These are phyloP conservation scores for Thermomucor indicae-seudaticae DNA, from an alignment of 371 early-diverging fungal species.

Conservation along the genomic window DNA sequence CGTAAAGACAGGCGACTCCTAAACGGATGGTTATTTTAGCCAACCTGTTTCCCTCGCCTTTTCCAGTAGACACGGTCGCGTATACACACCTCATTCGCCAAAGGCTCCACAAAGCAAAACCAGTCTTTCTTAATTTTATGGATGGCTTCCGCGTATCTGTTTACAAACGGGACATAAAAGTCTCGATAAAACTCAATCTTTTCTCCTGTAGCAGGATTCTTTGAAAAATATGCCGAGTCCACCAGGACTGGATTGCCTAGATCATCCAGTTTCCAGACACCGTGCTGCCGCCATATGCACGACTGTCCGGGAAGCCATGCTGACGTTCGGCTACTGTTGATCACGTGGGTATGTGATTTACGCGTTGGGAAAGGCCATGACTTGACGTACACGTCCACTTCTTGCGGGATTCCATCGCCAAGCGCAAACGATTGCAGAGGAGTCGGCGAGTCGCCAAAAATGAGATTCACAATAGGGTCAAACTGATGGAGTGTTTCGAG, in stretches of 20 bases:
- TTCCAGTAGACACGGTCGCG: neutral
- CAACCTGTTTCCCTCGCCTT: neutral
- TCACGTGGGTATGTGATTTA: constrained; percentile 44
- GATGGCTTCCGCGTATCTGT: constrained; percentile 57
- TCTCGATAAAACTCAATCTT: constrained; percentile 57
- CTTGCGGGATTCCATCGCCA: constrained; percentile 60
- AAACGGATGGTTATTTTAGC: neutral
- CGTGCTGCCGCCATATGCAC: constrained; percentile 77
- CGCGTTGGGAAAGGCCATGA: constrained; percentile 75
- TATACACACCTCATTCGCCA: constrained; percentile 61
- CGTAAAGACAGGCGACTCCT: constrained; percentile 61
- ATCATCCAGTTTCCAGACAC: constrained; percentile 66
- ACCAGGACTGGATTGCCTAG: constrained; percentile 50
- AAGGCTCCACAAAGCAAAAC: constrained; percentile 72
- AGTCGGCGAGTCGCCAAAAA: constrained; percentile 67
- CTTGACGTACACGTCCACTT: constrained; percentile 65
- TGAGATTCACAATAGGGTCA: constrained; percentile 62
- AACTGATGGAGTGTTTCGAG: constrained; percentile 50
- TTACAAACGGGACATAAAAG: constrained; percentile 69
- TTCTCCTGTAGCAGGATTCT: constrained; percentile 52
- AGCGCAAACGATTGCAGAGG: constrained; percentile 72
- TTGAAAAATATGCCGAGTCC: constrained; percentile 62
- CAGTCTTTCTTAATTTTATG: constrained; percentile 47
- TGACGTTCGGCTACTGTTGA: constrained; percentile 52
- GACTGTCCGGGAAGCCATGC: constrained; percentile 58